phyloP scores from a whole-genome alignment of 129 eudicot species.

The Centrapalus pauciflorus region DNA sequence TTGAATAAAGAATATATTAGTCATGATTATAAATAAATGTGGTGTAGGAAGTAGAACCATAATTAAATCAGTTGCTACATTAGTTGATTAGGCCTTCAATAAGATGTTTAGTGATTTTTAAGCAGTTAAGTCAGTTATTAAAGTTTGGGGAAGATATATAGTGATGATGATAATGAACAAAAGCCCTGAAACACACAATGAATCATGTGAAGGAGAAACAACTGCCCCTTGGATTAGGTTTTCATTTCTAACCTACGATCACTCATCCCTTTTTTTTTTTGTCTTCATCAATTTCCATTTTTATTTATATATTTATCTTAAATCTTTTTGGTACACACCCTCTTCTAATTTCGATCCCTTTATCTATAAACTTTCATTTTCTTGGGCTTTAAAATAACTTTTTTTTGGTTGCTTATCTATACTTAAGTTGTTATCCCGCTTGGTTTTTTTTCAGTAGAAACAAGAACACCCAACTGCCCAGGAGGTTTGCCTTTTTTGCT shows the following conservation, averaged over 20 bases:
- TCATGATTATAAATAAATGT: no score
- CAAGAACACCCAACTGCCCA: no score
- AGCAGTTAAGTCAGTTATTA: no score
- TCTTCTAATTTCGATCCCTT: neutral
- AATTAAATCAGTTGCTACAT: no score
- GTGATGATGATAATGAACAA: slow-evolving; percentile 21
- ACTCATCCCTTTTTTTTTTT: slow-evolving; percentile 35
- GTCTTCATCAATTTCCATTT: slow-evolving; percentile 30
- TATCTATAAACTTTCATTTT: neutral
- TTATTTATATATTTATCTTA: neutral
- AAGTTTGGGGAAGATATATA: no score
- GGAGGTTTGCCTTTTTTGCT: no score
- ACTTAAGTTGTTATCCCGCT: no score
- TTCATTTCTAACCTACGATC: slow-evolving; percentile 50
- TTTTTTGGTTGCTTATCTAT: neutral
- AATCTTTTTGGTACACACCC: neutral
- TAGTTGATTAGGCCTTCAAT: no score
- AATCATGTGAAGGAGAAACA: slow-evolving; percentile 37
- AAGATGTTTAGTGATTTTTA: no score
- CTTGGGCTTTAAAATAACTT: neutral
- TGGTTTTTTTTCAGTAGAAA: no score
- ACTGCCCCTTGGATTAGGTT: slow-evolving; percentile 35
- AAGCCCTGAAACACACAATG: slow-evolving; percentile 37
- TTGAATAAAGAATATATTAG: no score
- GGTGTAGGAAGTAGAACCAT: no score